Percentiles rank a stretch among this genome's conserved stretches.
These are phyloP conservation scores for Ceriops zippeliana DNA, from an alignment of 345 rosid genomes.

Conservation along the genomic window DNA sequence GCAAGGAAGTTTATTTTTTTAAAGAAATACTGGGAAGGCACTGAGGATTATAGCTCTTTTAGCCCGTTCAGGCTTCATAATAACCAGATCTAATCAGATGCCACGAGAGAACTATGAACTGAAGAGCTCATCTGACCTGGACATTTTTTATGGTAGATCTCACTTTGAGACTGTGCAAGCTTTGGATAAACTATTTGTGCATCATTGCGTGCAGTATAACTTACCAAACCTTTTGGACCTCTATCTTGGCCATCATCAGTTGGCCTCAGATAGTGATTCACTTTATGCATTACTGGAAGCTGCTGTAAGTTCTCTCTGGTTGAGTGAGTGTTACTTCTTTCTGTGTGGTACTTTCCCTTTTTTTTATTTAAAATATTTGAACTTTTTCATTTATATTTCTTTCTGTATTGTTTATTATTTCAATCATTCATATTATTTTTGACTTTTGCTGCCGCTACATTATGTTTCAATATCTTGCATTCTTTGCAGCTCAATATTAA, in stretches of 20 bases:
- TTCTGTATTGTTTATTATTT: not conserved
- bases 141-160: constrained; percentile 37
- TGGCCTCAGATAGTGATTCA: constrained; percentile 59
- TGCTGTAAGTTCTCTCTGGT: constrained; percentile 68
- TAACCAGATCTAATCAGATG: constrained; percentile 35
- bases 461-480: too few relatives aligned
- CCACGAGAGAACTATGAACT: constrained; percentile 39
- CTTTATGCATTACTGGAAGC: constrained; percentile 57
- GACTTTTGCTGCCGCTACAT: too few relatives aligned
- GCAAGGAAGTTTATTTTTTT: constrained; percentile 70
- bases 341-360: constrained; percentile 11
- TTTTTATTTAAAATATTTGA: not conserved
- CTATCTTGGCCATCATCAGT: constrained; percentile 71
- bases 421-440: too few relatives aligned
- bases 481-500: too few relatives aligned
- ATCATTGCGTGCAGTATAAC: constrained; percentile 58
- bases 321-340: constrained; percentile 21
- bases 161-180: constrained; percentile 42
- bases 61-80: constrained; percentile 73
- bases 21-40: constrained; percentile 84
- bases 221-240: constrained; percentile 89
- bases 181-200: constrained; percentile 62
- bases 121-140: constrained; percentile 42
- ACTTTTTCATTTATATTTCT: not conserved
- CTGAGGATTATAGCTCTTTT: constrained; percentile 67